These are phyloP conservation scores for Saccharomycopsis sp. DNA, from an alignment of 805 yeast species.

Conservation along the genomic window DNA sequence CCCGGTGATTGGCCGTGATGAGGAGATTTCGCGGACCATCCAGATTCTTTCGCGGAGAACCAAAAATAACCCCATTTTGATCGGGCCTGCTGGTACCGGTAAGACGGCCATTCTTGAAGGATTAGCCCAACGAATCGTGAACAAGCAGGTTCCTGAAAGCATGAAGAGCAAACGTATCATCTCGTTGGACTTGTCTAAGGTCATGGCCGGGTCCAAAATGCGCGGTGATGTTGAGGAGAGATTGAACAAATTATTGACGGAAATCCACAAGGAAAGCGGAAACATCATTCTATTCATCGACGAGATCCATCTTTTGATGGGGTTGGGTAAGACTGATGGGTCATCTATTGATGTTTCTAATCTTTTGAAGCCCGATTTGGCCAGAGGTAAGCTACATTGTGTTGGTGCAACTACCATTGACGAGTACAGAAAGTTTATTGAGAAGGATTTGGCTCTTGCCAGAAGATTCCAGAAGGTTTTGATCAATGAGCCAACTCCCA, in stretches of 20 bases:
- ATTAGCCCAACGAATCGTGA: conserved; percentile 84
- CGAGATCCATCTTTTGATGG: conserved; percentile 83
- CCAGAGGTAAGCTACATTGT: conserved; percentile 82
- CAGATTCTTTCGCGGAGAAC: conserved; percentile 90
- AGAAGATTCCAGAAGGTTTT: conserved; percentile 87
- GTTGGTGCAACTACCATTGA: conserved; percentile 96
- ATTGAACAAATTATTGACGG: conserved; percentile 71
- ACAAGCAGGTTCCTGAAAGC: conserved; percentile 91
- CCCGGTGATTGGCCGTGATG: conserved; percentile 96
- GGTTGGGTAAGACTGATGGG: conserved; percentile 90
- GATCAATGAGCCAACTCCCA: conserved; percentile 82
- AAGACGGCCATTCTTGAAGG: conserved; percentile 97
- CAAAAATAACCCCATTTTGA: conserved; percentile 89
- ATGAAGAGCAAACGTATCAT: conserved; percentile 81
- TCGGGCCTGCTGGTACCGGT: conserved; percentile 98
- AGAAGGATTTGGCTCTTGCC: conserved; percentile 93
- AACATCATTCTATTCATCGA: conserved; percentile 78
- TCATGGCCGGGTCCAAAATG: conserved; percentile 92
- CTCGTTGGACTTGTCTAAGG: conserved; percentile 78
- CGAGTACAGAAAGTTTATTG: conserved; percentile 87
- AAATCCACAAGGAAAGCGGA: conserved; percentile 57
- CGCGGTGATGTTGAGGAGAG: conserved; percentile 96
- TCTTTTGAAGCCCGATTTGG: conserved; percentile 85
- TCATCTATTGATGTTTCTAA: conserved; percentile 88
- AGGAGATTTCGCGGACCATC: conserved; percentile 86